Evolutionary conservation across 1,284 basidiomycete genomes (phyloP).

Genomic region (Leucoagaricus sp.): DNA sequence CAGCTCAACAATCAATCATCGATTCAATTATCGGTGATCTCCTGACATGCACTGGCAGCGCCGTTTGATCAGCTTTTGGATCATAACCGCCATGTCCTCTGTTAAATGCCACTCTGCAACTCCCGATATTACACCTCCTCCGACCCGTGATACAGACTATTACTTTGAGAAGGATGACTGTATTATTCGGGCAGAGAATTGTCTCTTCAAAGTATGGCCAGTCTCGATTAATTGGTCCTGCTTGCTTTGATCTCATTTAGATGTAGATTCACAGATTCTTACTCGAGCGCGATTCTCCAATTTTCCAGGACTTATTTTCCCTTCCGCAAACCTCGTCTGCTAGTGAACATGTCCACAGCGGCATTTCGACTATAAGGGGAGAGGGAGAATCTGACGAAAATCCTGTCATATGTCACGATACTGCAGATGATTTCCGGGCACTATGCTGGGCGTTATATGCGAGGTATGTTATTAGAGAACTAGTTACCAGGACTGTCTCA

Average conservation of each 20-base stretch:
- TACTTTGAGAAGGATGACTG: slow-evolving; percentile 1
- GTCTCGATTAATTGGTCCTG: neutral
- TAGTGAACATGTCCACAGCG: neutral
- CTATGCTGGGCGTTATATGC: slow-evolving; percentile 46
- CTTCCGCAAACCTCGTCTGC: slow-evolving; percentile 52
- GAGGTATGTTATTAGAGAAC: slow-evolving; percentile 30
- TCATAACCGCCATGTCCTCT: too few species aligned
- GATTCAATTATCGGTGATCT: too few species aligned
- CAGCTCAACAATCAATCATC: too few species aligned
- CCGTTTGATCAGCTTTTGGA: too few species aligned
- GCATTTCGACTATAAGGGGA: slow-evolving; percentile 13
- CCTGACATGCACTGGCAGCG: too few species aligned
- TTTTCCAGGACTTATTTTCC: slow-evolving; percentile 64
- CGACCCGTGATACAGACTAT: neutral
- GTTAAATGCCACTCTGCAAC: too few species aligned
- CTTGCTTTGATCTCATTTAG: slow-evolving; percentile 6
- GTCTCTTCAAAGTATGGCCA: slow-evolving; percentile 6
- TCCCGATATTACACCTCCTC: too few species aligned
- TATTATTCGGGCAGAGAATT: neutral
- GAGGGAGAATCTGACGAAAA: slow-evolving; percentile 28
- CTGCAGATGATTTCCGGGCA: slow-evolving; percentile 41
- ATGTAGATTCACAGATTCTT: slow-evolving; percentile 63
- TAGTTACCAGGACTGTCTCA: neutral
- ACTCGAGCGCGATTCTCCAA: slow-evolving; percentile 59
- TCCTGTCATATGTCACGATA: slow-evolving; percentile 38